Evolutionary conservation across 23 red algal genomes (phyloP).

Genomic region (Gracilaria caudata): DNA sequence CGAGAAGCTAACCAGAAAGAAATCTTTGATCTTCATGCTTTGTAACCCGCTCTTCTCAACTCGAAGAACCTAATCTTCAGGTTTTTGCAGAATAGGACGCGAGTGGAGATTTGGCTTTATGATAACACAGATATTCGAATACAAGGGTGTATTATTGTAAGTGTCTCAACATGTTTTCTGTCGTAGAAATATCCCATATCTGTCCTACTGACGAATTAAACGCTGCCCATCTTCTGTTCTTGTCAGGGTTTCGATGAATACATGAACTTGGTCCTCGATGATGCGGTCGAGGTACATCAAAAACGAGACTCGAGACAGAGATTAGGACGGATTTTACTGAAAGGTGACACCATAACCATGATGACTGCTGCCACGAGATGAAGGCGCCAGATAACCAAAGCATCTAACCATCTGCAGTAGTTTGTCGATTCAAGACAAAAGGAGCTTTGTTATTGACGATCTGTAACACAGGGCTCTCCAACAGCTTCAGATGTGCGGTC

Average conservation of each 20-base stretch:
- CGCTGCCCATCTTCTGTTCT: neutral
- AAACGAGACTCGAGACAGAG: conserved; percentile 14
- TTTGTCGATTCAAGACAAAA: neutral
- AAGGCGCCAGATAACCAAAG: neutral
- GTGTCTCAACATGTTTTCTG: neutral
- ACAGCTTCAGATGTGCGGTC: conserved; percentile 75
- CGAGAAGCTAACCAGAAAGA: neutral
- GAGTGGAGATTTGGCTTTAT: conserved; percentile 90
- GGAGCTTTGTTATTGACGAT: conserved; percentile 15
- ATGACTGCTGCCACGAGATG: conserved; percentile 56
- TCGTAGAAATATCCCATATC: neutral
- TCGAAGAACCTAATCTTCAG: conserved; percentile 82
- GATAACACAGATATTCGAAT: conserved; percentile 71
- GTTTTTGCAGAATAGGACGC: conserved; percentile 85
- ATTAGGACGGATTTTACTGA: conserved; percentile 77
- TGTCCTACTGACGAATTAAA: neutral
- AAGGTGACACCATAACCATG: conserved; percentile 86
- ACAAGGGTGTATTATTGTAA: conserved; percentile 78
- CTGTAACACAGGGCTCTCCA: conserved; percentile 55
- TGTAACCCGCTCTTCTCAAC: neutral
- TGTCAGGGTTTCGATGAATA: conserved; percentile 89
- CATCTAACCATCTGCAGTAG: neutral
- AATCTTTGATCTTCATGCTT: neutral
- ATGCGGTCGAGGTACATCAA: conserved; percentile 72
- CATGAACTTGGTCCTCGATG: conserved; percentile 92